Evolutionary conservation across 768 basidiomycete genomes (phyloP), one percentile per base, ranked within the genome.

Genomic region (Lactarius akahatsu): DNA sequence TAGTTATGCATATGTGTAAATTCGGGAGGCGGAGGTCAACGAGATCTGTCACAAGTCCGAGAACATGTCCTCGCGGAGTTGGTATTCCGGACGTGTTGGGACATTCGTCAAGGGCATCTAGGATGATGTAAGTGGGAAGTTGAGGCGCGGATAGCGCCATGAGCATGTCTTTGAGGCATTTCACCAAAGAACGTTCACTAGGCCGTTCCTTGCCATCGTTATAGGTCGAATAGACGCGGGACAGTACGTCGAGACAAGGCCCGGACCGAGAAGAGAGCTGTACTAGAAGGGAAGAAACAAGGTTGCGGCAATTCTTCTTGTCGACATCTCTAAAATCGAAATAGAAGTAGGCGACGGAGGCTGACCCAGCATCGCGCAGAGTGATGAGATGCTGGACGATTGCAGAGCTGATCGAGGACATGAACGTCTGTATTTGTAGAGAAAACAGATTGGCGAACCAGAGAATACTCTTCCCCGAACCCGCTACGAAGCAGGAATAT

Each of bases 131-230:
- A 26, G 50, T 52, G 13, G 50, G 50, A 5, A 26, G 50, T 52
- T 52, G 11, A 26, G 13, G 5, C 11, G 5, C 0, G 13, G 50
- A 52, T 15, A 6, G 13, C 0, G 50, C 50, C 23, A 7, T 52
- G 13, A 52, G 50, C 50, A 52, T 52, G 50, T 52, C 50, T 26
- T 52, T 52, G 26, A 52, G 50, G 50, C 50, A 52, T 26, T 15
- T 11, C 23, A 52, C 50, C 50, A 52, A 26, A 0, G 6, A 1
- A 6, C 13, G 50, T 26, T 52, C 50, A 26, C 26, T 52, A 6
- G 50, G 50, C 13, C 6, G 50, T 23, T 52, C 50, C 23, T 26
- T 26, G 0, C 26, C 6, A 26, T 13, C 2, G 0, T 26, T 15
- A 26, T 26, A 26, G 13, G 50, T 15, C 13, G 50, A 52, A 52